phyloP scores from a whole-genome alignment of 1,284 basidiomycete genomes.

The Marasmius sp. region DNA sequence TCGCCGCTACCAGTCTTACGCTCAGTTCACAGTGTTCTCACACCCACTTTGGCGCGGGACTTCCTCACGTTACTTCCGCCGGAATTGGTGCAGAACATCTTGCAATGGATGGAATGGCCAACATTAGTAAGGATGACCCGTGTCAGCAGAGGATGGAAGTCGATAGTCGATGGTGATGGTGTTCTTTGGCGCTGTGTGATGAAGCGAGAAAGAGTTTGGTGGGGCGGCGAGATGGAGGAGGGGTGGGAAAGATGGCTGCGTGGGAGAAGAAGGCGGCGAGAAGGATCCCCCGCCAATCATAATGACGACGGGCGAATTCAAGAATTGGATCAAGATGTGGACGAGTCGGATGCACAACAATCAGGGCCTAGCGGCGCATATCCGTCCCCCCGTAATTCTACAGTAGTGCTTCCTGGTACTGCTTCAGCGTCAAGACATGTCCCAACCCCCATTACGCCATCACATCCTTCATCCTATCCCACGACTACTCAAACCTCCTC shows the following conservation, averaged over 20 bases:
- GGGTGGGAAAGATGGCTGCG: conserved; percentile 45
- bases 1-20: conserved; percentile 83
- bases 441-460: neutral
- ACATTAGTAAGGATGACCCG: conserved; percentile 78
- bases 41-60: conserved; percentile 83
- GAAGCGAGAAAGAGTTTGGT: conserved; percentile 79
- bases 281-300: neutral
- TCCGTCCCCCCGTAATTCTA: neutral
- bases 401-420: neutral
- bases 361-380: neutral
- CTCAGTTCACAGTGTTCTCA: conserved; percentile 79
- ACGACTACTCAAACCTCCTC: conserved; percentile 39
- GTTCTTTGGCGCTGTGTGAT: conserved; percentile 83
- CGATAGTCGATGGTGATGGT: conserved; percentile 81
- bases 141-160: conserved; percentile 80
- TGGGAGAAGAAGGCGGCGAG: neutral
- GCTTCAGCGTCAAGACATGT: neutral
- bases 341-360: neutral
- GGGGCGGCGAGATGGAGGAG: conserved; percentile 74
- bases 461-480: conserved; percentile 39
- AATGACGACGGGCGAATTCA: neutral
- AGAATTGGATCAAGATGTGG: neutral
- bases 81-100: conserved; percentile 79
- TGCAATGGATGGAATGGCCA: conserved; percentile 75
- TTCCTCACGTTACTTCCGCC: conserved; percentile 84